Evolutionary conservation across 2,329 filamentous ascomycete genomes (phyloP).

Genomic region (Pestalotiopsis sp.): DNA sequence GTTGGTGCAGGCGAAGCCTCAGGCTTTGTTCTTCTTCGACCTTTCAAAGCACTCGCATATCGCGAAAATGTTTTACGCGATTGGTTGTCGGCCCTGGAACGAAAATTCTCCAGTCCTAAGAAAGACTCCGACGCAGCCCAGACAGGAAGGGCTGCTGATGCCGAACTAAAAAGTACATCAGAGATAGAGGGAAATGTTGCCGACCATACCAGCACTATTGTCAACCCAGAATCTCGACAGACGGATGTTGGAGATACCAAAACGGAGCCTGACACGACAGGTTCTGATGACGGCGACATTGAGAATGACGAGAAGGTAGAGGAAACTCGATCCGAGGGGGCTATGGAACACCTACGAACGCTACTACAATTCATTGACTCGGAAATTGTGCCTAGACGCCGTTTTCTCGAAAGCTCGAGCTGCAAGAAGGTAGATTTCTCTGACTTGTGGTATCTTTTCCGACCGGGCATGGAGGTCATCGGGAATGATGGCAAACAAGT

Average conservation of each 20-base stretch:
- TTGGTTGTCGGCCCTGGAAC: neutral
- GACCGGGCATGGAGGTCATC: slow-evolving; percentile 21
- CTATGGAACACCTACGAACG: neutral
- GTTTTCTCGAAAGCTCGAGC: neutral
- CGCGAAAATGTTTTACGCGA: neutral
- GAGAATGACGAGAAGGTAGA: too few relatives aligned
- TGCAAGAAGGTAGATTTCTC: slow-evolving; percentile 22
- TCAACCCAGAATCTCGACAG: neutral
- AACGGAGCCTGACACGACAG: neutral
- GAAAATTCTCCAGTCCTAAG: neutral
- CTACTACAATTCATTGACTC: neutral
- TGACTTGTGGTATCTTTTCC: slow-evolving; percentile 30
- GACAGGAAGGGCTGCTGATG: too few relatives aligned
- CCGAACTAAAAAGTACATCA: too few relatives aligned
- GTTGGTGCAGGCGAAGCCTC: neutral
- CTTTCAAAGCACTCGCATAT: slow-evolving; percentile 5
- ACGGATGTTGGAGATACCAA: neutral
- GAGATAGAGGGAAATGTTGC: too few relatives aligned
- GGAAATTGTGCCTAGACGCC: neutral
- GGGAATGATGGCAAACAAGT: slow-evolving; percentile 24
- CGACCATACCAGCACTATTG: neutral
- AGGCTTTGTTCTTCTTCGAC: neutral
- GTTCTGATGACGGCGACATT: neutral
- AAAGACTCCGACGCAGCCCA: neutral
- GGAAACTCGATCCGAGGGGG: neutral